Evolutionary conservation across 257 asterid genomes (phyloP).

Genomic region (Penstemon barbatus): DNA sequence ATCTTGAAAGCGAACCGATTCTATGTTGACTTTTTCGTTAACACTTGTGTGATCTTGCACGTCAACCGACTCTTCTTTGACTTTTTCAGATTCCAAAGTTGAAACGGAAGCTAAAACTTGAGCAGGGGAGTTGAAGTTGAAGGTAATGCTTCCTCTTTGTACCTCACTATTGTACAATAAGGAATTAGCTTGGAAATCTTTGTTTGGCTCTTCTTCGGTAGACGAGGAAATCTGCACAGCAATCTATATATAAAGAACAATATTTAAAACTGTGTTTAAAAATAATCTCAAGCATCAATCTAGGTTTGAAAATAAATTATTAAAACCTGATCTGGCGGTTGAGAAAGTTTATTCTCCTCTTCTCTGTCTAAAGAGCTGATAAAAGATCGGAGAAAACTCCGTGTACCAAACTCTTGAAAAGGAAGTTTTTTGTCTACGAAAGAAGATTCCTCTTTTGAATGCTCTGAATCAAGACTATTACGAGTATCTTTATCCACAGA

Average conservation of each 20-base stretch:
- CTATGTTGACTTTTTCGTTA: slow-evolving; percentile 14
- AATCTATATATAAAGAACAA: slow-evolving; percentile 21
- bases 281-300: background rate
- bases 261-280: background rate
- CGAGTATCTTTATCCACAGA: slow-evolving; percentile 22
- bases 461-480: slow-evolving; percentile 28
- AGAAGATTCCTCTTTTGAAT: slow-evolving; percentile 37
- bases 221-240: slow-evolving; percentile 42
- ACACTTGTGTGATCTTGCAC: background rate
- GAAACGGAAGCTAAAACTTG: slow-evolving; percentile 18
- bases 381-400: slow-evolving; percentile 44
- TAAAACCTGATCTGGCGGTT: slow-evolving; percentile 51
- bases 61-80: slow-evolving; percentile 22
- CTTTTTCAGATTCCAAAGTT: slow-evolving; percentile 23
- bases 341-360: slow-evolving; percentile 22
- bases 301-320: background rate
- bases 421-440: slow-evolving; percentile 31
- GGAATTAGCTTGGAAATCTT: slow-evolving; percentile 34
- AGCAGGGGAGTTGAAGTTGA: slow-evolving; percentile 44
- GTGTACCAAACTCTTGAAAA: slow-evolving; percentile 44
- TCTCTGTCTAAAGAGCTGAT: slow-evolving; percentile 37
- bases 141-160: slow-evolving; percentile 48
- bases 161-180: slow-evolving; percentile 43
- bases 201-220: slow-evolving; percentile 36
- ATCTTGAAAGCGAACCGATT: background rate